These are phyloP conservation scores for Cyberlindnera japonica DNA, from an alignment of 805 yeast genomes.

Conservation along the genomic window DNA sequence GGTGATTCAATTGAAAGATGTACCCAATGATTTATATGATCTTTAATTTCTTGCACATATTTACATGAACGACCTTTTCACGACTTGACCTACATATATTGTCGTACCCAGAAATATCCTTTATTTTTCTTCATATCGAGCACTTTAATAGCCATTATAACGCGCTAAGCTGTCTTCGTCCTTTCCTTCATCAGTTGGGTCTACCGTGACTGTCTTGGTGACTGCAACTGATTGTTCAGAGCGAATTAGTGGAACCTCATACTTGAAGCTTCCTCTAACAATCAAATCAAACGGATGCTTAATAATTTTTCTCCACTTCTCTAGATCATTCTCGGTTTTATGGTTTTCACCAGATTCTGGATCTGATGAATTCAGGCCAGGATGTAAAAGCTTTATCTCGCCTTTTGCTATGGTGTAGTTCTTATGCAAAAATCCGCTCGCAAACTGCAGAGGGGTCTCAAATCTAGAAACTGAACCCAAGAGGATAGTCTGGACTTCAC, in stretches of 20 bases:
- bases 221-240: slow-evolving; percentile 56
- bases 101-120: no score
- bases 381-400: slow-evolving; percentile 66
- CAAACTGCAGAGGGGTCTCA: slow-evolving; percentile 70
- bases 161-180: no score
- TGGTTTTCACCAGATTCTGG: slow-evolving; percentile 25
- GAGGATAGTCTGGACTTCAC: slow-evolving; percentile 53
- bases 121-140: no score
- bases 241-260: slow-evolving; percentile 62
- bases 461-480: slow-evolving; percentile 65
- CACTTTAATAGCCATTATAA: no score
- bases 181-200: slow-evolving; percentile 38
- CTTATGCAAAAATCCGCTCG: slow-evolving; percentile 72
- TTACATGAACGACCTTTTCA: slow-evolving; percentile 5
- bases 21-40: slow-evolving; percentile 1
- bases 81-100: no score
- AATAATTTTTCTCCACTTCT: slow-evolving; percentile 72
- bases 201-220: slow-evolving; percentile 52
- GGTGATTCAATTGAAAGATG: slow-evolving; percentile 53
- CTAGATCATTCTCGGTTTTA: slow-evolving; percentile 31
- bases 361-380: slow-evolving; percentile 48
- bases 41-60: slow-evolving; percentile 1
- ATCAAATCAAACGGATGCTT: slow-evolving; percentile 83
- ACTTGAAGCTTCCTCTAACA: slow-evolving; percentile 75
- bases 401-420: slow-evolving; percentile 57